Percentiles rank a stretch among this genome's conserved stretches.
These are phyloP conservation scores for Papiliotrema flavescens DNA, from an alignment of 1,284 basidiomycete species.

Conservation along the genomic window DNA sequence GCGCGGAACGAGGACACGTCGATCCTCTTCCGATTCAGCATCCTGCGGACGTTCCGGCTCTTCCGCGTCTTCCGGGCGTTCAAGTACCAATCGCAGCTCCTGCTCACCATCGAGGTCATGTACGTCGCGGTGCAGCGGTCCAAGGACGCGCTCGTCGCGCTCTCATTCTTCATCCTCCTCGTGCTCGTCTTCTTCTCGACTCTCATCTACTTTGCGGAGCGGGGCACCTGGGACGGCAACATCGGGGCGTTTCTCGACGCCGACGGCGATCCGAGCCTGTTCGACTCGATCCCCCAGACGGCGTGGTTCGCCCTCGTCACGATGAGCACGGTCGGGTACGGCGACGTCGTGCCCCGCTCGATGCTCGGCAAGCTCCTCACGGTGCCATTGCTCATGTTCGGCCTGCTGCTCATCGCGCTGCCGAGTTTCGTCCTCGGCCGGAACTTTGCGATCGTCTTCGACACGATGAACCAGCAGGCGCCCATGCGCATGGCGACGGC, in stretches of 20 bases:
- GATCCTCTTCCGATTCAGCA: slow-evolving; percentile 81
- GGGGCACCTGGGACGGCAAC: slow-evolving; percentile 77
- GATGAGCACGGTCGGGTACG: slow-evolving; percentile 54
- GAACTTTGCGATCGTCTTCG: slow-evolving; percentile 84
- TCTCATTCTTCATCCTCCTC: slow-evolving; percentile 84
- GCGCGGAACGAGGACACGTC: slow-evolving; percentile 79
- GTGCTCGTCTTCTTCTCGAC: slow-evolving; percentile 81
- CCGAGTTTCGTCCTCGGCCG: slow-evolving; percentile 83
- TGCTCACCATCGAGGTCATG: slow-evolving; percentile 89
- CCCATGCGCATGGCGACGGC: slow-evolving; percentile 16
- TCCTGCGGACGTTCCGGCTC: slow-evolving; percentile 69
- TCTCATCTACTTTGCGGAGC: slow-evolving; percentile 78
- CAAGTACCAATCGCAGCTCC: slow-evolving; percentile 59
- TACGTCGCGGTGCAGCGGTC: slow-evolving; percentile 79
- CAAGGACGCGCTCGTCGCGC: slow-evolving; percentile 76
- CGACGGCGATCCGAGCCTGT: slow-evolving; percentile 61
- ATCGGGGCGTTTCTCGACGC: slow-evolving; percentile 74
- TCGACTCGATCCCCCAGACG: slow-evolving; percentile 71
- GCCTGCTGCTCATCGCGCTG: slow-evolving; percentile 76
- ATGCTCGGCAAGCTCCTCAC: slow-evolving; percentile 77
- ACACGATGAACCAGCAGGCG: slow-evolving; percentile 56
- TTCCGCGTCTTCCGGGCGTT: slow-evolving; percentile 83
- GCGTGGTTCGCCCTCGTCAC: slow-evolving; percentile 63
- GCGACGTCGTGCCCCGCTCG: slow-evolving; percentile 78
- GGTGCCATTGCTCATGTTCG: slow-evolving; percentile 76